A percentile compares a stretch with the other conserved stretches of the same genome.
phyloP scores from a whole-genome alignment of 306 rosid species.

The Vachellia collinsii region DNA sequence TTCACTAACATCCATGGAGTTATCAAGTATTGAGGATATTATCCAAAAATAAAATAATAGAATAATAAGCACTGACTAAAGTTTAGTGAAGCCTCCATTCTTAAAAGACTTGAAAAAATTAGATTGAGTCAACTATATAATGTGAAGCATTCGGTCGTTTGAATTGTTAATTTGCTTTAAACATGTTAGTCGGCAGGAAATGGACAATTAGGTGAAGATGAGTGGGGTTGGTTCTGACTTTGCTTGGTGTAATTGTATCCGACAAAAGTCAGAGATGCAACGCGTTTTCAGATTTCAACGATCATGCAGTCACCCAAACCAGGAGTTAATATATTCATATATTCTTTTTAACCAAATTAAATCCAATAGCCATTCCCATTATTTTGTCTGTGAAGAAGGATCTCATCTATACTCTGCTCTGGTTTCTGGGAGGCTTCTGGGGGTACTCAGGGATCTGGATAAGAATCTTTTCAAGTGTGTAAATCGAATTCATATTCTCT shows the following conservation, averaged over 20 bases:
- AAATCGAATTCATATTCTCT: neutral
- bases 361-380: neutral
- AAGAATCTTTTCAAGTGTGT: neutral
- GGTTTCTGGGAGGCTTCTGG: neutral
- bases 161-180: neutral
- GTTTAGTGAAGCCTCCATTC: neutral
- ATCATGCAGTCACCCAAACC: neutral
- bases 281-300: neutral
- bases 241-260: neutral
- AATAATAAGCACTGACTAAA: neutral
- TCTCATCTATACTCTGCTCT: neutral
- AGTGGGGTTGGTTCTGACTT: conserved; percentile 7
- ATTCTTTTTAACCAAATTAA: neutral
- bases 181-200: neutral
- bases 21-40: neutral
- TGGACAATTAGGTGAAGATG: neutral
- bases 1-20: neutral
- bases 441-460: neutral
- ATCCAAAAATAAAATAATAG: too few relatives aligned
- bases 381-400: neutral
- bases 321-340: neutral
- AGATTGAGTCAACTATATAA: neutral
- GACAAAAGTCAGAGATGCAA: neutral
- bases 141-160: neutral
- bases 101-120: neutral